phyloP scores from a whole-genome alignment of 2,329 filamentous ascomycete genomes.

The Fusarium mangiferae region DNA sequence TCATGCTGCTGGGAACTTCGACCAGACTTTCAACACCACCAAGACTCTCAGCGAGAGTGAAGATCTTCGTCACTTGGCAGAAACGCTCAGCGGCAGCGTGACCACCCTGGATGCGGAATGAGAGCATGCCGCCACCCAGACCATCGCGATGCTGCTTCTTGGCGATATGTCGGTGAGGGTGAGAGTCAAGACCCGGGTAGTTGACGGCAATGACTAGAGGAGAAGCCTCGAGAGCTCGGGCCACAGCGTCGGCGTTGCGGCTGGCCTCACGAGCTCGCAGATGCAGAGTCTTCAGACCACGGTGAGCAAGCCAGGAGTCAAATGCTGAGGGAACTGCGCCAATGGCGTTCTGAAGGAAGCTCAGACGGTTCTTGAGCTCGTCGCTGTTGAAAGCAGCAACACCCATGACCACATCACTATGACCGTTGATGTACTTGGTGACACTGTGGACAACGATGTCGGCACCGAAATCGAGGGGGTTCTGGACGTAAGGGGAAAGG shows the following conservation, averaged over 20 bases:
- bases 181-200: constrained; percentile 90
- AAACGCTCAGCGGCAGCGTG: constrained; percentile 88
- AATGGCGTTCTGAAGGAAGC: constrained; percentile 97
- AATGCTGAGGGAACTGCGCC: constrained; percentile 95
- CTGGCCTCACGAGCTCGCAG: constrained; percentile 88
- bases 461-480: constrained; percentile 92
- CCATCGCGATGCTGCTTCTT: constrained; percentile 91
- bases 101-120: constrained; percentile 92
- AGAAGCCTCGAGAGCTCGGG: constrained; percentile 79
- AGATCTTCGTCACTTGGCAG: constrained; percentile 89
- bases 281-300: constrained; percentile 96
- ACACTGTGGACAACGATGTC: constrained; percentile 98
- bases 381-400: constrained; percentile 94
- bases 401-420: constrained; percentile 97
- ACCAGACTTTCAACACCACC: constrained; percentile 93
- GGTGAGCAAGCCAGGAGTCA: constrained; percentile 97
- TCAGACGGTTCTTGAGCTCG: constrained; percentile 77
- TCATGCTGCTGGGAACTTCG: constrained; percentile 96
- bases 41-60: constrained; percentile 91
- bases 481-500: constrained; percentile 95
- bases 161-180: constrained; percentile 87
- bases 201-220: constrained; percentile 89
- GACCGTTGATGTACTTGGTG: constrained; percentile 99
- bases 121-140: constrained; percentile 97
- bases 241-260: constrained; percentile 82